Conservation (phyloP, 2,329 filamentous ascomycete genomes). For the Stachybotrys elegans region DNA sequence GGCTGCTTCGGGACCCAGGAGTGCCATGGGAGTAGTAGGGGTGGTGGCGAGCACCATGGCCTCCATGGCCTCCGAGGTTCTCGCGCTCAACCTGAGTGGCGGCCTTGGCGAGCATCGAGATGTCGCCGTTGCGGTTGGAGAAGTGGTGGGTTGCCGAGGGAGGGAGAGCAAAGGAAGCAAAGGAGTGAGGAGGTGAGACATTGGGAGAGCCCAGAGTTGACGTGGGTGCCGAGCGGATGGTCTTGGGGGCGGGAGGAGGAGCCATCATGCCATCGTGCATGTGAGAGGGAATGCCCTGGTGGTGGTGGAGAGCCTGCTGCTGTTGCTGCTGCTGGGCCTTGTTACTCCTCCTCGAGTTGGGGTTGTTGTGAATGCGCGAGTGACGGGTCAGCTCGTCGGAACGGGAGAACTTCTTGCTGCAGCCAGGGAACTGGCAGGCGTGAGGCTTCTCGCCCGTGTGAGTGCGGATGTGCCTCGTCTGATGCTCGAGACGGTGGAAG, state of each 20-base stretch:
- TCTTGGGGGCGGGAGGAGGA: conserved; percentile 67
- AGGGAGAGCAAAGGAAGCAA: conserved; percentile 61
- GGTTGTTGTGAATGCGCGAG: conserved; percentile 98
- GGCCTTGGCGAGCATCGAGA: conserved; percentile 56
- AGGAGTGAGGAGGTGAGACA: conserved; percentile 90
- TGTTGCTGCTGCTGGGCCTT: conserved; percentile 55
- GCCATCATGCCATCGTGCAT: conserved; percentile 67
- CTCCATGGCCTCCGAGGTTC: conserved; percentile 34
- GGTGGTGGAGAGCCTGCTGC: conserved; percentile 24
- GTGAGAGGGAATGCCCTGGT: conserved; percentile 34
- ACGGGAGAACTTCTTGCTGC: conserved; percentile 94
- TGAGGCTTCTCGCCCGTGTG: conserved; percentile 98
- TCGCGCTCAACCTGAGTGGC: conserved; percentile 60
- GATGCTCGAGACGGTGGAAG: conserved; percentile 96
- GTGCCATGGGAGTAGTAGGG: conserved; percentile 60
- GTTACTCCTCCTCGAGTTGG: conserved; percentile 90
- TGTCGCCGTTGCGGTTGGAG: conserved; percentile 47
- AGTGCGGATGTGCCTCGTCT: conserved; percentile 85
- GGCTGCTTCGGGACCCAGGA: conserved; percentile 34
- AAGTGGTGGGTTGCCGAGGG: conserved; percentile 39
- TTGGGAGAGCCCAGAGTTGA: conserved; percentile 90
- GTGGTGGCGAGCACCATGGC: conserved; percentile 44
- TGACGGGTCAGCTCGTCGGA: conserved; percentile 96
- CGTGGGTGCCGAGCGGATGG: conserved; percentile 81
- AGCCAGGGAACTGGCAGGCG: conserved; percentile 89